Percentiles rank a stretch among this genome's conserved stretches.
Evolutionary conservation across 257 asterid genomes (phyloP).

Genomic region (Solanum sitiens): DNA sequence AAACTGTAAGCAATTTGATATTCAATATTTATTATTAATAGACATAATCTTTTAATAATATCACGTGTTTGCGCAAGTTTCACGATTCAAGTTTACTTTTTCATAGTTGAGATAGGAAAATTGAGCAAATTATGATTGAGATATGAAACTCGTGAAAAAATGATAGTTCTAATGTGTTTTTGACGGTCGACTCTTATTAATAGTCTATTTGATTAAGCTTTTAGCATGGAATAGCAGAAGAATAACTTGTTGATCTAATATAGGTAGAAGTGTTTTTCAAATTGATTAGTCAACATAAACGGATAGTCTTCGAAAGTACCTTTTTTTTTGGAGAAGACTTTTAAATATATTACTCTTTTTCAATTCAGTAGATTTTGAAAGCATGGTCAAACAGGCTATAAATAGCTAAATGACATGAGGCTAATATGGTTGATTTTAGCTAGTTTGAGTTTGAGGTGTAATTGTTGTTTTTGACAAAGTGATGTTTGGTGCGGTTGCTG

Average conservation of each 20-base stretch:
- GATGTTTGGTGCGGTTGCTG: not conserved
- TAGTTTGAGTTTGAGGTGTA: not conserved
- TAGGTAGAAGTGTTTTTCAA: not conserved
- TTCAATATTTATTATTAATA: not conserved
- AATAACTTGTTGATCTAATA: not conserved
- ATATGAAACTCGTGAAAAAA: not conserved
- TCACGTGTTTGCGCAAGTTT: not conserved
- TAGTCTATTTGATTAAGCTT: not conserved
- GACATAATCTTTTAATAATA: not conserved
- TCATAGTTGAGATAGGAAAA: not conserved
- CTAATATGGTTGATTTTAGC: not conserved
- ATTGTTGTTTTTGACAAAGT: not conserved
- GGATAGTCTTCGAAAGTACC: not conserved
- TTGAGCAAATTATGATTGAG: not conserved
- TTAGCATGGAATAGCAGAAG: not conserved
- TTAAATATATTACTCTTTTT: not conserved
- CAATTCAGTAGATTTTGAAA: not conserved
- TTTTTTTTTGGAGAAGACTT: not conserved
- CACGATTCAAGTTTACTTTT: not conserved
- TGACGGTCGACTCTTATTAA: not conserved
- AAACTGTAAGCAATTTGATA: slow-evolving; percentile 21
- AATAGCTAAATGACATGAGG: not conserved
- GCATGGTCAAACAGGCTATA: not conserved
- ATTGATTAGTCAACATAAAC: not conserved
- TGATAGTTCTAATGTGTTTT: not conserved